Percentiles rank a stretch among this genome's conserved stretches.
phyloP scores from a whole-genome alignment of 106 monocot species.

The Dioscorea alata region DNA sequence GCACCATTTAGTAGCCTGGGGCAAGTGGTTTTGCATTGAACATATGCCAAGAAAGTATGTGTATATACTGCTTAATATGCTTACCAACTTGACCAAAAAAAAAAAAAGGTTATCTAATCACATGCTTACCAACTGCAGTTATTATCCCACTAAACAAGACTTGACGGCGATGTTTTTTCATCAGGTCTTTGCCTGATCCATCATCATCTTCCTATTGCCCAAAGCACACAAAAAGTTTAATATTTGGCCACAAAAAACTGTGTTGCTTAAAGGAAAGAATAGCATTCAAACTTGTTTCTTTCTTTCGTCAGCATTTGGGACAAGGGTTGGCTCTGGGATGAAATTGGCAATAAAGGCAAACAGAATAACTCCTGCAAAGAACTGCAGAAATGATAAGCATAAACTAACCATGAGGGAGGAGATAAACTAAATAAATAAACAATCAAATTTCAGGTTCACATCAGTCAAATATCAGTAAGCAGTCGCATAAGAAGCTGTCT shows the following conservation, averaged over 20 bases:
- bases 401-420: background rate
- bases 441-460: background rate
- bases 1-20: too few species aligned
- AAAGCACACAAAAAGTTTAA: constrained; percentile 10
- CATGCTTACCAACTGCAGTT: constrained; percentile 84
- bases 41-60: too few species aligned
- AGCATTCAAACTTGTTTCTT: constrained; percentile 27
- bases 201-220: constrained; percentile 52
- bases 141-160: constrained; percentile 92
- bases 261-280: background rate
- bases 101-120: background rate
- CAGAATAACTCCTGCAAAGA: constrained; percentile 79
- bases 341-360: constrained; percentile 81
- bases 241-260: background rate
- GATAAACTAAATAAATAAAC: background rate
- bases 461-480: background rate
- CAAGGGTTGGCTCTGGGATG: constrained; percentile 79
- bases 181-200: constrained; percentile 74
- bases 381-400: constrained; percentile 36
- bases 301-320: constrained; percentile 19
- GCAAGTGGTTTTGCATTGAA: too few species aligned
- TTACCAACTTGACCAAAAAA: background rate
- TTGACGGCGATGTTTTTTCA: constrained; percentile 90
- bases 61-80: too few species aligned
- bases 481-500: constrained; percentile 8